Evolutionary conservation across 2,329 filamentous ascomycete genomes (phyloP).

Genomic region (Penicillium sp.): DNA sequence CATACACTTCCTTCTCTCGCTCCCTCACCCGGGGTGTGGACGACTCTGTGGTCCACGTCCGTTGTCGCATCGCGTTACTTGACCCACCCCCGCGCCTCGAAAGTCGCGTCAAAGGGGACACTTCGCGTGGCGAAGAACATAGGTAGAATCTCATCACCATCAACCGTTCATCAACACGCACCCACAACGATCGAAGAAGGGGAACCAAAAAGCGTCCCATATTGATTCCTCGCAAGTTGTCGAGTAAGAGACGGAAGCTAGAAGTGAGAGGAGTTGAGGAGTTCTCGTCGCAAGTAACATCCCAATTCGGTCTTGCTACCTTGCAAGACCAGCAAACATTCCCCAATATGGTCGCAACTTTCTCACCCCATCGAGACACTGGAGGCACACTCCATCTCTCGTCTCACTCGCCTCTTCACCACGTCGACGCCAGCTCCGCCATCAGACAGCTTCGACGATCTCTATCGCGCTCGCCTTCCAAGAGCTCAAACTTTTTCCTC

Average conservation of each 20-base stretch:
- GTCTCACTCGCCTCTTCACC: slow-evolving; percentile 76
- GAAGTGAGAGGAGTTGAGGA: slow-evolving; percentile 2
- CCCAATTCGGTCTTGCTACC: slow-evolving; percentile 16
- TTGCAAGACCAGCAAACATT: slow-evolving; percentile 16
- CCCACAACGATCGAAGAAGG: neutral
- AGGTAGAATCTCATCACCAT: neutral
- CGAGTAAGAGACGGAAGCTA: neutral
- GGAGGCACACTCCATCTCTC: slow-evolving; percentile 79
- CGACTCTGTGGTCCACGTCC: too few species aligned
- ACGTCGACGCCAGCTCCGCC: slow-evolving; percentile 74
- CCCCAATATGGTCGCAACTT: slow-evolving; percentile 41
- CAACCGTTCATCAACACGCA: neutral
- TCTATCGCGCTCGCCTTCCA: slow-evolving; percentile 88
- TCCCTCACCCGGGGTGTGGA: neutral
- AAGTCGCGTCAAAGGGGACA: slow-evolving; percentile 6
- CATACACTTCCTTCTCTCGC: neutral
- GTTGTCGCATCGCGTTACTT: neutral
- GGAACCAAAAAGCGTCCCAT: neutral
- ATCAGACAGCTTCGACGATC: slow-evolving; percentile 81
- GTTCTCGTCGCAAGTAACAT: slow-evolving; percentile 4
- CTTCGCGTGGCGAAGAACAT: neutral
- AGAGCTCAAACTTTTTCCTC: slow-evolving; percentile 63
- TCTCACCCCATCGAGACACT: slow-evolving; percentile 45
- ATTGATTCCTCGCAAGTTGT: neutral
- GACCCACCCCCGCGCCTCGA: neutral